Conservation (phyloP, 768 basidiomycete genomes). For the Leccinum fibrillosum region DNA sequence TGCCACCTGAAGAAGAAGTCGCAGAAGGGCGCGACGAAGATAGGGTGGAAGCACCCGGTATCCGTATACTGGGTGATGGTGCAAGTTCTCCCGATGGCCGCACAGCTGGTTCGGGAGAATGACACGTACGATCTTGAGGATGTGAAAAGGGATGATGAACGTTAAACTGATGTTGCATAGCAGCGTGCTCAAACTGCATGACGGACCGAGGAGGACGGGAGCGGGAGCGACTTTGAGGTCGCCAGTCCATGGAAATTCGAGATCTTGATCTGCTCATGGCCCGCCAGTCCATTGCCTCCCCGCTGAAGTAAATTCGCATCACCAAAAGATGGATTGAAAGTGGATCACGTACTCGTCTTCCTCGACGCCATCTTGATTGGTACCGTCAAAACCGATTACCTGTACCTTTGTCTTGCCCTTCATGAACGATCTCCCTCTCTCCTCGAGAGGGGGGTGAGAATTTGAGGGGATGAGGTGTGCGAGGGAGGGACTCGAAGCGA, state of each 20-base stretch:
- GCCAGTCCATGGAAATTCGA: constrained; percentile 90
- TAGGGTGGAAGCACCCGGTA: constrained; percentile 41
- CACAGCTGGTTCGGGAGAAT: constrained; percentile 25
- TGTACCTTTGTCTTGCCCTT: constrained; percentile 78
- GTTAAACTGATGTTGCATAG: constrained; percentile 36
- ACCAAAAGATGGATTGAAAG: constrained; percentile 20
- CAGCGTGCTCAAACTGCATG: constrained; percentile 45
- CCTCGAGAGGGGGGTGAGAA: constrained; percentile 32
- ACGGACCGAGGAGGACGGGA: constrained; percentile 66
- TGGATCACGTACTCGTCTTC: constrained; percentile 65
- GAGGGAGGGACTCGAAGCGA: constrained; percentile 3
- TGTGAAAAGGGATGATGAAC: constrained; percentile 45
- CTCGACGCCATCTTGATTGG: constrained; percentile 65
- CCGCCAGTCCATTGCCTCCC: constrained; percentile 88
- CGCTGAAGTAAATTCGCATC: constrained; percentile 33
- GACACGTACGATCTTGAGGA: constrained; percentile 23
- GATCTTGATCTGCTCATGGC: constrained; percentile 89
- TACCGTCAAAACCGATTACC: constrained; percentile 79
- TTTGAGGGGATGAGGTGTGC: background rate
- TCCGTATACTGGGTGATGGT: constrained; percentile 33
- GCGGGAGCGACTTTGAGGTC: constrained; percentile 71
- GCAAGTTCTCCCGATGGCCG: constrained; percentile 21
- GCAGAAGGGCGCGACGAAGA: constrained; percentile 48
- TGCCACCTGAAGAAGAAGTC: constrained; percentile 36
- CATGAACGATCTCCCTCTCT: constrained; percentile 72